Percentiles rank a stretch among this genome's conserved stretches.
Conservation (phyloP, 2,329 filamentous ascomycete genomes). For the Westerdykella ornata region DNA sequence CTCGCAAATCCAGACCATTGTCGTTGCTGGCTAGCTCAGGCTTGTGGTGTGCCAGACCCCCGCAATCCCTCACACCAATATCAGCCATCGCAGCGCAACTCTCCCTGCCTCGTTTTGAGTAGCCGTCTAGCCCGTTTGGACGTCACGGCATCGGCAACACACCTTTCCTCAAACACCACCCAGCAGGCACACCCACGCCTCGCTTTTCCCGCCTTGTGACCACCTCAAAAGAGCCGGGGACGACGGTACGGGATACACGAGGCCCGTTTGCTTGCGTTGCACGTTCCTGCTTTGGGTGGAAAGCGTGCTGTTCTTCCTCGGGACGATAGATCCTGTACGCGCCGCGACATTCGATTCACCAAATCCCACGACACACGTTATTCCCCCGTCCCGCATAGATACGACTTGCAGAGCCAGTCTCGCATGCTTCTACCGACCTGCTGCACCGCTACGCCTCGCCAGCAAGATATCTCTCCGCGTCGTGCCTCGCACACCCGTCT, state of each 20-base stretch:
- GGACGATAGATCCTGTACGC: too few species aligned
- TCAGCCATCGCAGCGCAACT: conserved; percentile 15
- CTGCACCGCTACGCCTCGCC: background rate
- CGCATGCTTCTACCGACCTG: too few species aligned
- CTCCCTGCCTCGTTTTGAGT: conserved; percentile 16
- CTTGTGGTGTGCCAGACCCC: conserved; percentile 10
- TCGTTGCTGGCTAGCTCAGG: conserved; percentile 1
- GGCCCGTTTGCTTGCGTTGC: background rate
- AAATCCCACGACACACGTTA: too few species aligned
- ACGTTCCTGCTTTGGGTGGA: too few species aligned
- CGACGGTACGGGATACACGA: too few species aligned
- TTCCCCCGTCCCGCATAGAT: too few species aligned
- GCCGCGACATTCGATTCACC: too few species aligned
- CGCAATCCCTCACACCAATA: conserved; percentile 16
- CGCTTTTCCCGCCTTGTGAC: conserved; percentile 20
- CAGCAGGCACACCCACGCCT: conserved; percentile 2
- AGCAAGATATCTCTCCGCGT: background rate
- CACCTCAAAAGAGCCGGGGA: conserved; percentile 4
- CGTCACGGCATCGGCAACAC: conserved; percentile 8
- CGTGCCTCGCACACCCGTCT: background rate
- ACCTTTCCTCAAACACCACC: conserved; percentile 7
- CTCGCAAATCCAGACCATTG: background rate
- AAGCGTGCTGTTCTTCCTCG: too few species aligned
- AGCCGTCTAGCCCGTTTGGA: conserved; percentile 8
- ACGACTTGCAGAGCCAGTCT: too few species aligned